Percentiles rank a stretch among this genome's conserved stretches.
phyloP scores from a whole-genome alignment of 1,284 basidiomycete genomes.

The Stygiomarasmius scandens region DNA sequence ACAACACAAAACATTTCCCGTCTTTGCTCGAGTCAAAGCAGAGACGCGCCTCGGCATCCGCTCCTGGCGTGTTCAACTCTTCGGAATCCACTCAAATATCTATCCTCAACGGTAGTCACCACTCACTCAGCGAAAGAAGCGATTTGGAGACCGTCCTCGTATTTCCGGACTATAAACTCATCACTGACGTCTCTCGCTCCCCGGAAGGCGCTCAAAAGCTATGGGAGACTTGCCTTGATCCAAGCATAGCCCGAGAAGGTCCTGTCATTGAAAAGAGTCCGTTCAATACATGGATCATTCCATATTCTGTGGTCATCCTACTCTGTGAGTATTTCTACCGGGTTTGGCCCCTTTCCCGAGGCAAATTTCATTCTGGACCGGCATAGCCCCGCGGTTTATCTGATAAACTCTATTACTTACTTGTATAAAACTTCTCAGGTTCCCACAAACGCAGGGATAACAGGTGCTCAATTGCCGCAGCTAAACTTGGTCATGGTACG shows the following conservation, averaged over 20 bases:
- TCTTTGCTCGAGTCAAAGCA: conserved; percentile 19
- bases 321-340: conserved; percentile 72
- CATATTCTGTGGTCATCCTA: conserved; percentile 75
- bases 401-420: conserved; percentile 4
- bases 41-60: conserved; percentile 30
- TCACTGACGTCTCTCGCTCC: conserved; percentile 69
- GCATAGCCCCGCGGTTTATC: too few species aligned
- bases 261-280: conserved; percentile 46
- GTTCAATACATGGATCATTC: conserved; percentile 73
- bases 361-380: too few species aligned
- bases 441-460: conserved; percentile 92
- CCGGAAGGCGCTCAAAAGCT: conserved; percentile 68
- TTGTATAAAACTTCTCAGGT: conserved; percentile 47
- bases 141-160: conserved; percentile 77
- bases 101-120: conserved; percentile 82
- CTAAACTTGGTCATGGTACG: conserved; percentile 75
- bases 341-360: too few species aligned
- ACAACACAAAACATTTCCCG: conserved; percentile 24
- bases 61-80: conserved; percentile 60
- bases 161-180: conserved; percentile 88
- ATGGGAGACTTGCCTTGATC: conserved; percentile 66
- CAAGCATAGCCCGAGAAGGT: conserved; percentile 44
- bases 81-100: conserved; percentile 62
- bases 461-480: conserved; percentile 84
- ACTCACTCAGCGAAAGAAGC: conserved; percentile 59